A percentile compares a stretch with the other conserved stretches of the same genome.
Conservation (phyloP, 805 yeast species). For the Diddensiella transvaalensis region DNA sequence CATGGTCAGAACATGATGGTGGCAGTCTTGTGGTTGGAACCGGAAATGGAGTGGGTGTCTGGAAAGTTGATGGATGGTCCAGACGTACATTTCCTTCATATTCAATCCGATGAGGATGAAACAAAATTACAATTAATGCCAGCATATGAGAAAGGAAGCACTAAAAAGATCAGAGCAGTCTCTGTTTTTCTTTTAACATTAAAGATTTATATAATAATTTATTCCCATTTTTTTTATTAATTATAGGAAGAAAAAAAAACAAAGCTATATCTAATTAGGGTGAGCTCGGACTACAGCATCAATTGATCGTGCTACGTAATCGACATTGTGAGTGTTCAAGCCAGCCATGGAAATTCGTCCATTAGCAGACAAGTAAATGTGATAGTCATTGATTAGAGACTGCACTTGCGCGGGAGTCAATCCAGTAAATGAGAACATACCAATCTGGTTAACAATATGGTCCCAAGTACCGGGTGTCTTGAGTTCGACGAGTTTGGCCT, state of each 20-base stretch:
- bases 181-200: no score
- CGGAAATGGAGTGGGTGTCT: conserved; percentile 62
- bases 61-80: conserved; percentile 53
- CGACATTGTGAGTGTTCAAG: conserved; percentile 72
- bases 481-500: conserved; percentile 55
- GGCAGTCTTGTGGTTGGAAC: conserved; percentile 60
- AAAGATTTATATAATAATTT: not conserved
- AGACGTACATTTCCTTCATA: conserved; percentile 27
- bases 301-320: conserved; percentile 72
- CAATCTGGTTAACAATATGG: conserved; percentile 85
- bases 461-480: conserved; percentile 90
- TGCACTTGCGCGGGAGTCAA: conserved; percentile 70
- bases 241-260: no score
- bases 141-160: not conserved
- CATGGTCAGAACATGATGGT: conserved; percentile 49
- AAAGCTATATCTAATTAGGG: no score
- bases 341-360: conserved; percentile 97
- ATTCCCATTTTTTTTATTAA: no score
- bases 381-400: conserved; percentile 72
- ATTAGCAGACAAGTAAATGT: conserved; percentile 71
- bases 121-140: not conserved
- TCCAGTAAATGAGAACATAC: conserved; percentile 97
- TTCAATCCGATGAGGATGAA: conserved; percentile 21
- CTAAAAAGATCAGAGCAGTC: not conserved
- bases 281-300: conserved; percentile 53